phyloP scores from a whole-genome alignment of 345 rosid genomes.

The Turnera subulata region DNA sequence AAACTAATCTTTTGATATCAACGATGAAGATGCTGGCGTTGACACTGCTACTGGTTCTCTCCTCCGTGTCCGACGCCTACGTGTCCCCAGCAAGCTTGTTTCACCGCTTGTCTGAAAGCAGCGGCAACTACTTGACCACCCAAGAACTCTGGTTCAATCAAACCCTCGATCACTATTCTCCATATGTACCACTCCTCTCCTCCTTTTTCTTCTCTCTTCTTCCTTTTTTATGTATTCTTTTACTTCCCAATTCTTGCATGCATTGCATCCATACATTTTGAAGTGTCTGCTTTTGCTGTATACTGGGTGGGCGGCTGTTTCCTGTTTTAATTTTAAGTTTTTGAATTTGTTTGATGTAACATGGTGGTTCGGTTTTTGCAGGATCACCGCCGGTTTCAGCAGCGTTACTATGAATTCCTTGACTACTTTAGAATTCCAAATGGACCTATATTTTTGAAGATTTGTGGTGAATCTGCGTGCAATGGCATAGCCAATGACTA shows the following conservation, averaged over 20 bases:
- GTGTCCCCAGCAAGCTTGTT: slow-evolving; percentile 31
- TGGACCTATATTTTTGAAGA: slow-evolving; percentile 73
- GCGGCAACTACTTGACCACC: slow-evolving; percentile 56
- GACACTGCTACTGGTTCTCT: neutral
- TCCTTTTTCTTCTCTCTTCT: neutral
- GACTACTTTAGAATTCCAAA: slow-evolving; percentile 60
- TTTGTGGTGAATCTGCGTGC: slow-evolving; percentile 86
- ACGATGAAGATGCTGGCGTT: slow-evolving; percentile 1
- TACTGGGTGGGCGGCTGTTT: too few relatives aligned
- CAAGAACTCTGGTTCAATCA: slow-evolving; percentile 76
- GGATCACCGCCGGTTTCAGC: slow-evolving; percentile 67
- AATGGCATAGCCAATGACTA: slow-evolving; percentile 77
- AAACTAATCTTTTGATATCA: too few relatives aligned
- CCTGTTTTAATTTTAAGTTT: neutral
- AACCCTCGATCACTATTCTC: slow-evolving; percentile 84
- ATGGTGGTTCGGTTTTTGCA: too few relatives aligned
- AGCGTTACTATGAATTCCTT: slow-evolving; percentile 78
- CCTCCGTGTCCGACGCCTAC: slow-evolving; percentile 31
- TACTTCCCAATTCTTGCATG: too few relatives aligned
- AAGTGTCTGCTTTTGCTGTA: too few relatives aligned
- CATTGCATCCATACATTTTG: too few relatives aligned
- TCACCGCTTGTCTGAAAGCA: slow-evolving; percentile 29
- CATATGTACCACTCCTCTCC: slow-evolving; percentile 36
- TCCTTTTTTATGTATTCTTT: too few relatives aligned
- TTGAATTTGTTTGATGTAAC: too few relatives aligned